phyloP scores from a whole-genome alignment of 2,329 filamentous ascomycete species.

The Sclerotinia subarctica region DNA sequence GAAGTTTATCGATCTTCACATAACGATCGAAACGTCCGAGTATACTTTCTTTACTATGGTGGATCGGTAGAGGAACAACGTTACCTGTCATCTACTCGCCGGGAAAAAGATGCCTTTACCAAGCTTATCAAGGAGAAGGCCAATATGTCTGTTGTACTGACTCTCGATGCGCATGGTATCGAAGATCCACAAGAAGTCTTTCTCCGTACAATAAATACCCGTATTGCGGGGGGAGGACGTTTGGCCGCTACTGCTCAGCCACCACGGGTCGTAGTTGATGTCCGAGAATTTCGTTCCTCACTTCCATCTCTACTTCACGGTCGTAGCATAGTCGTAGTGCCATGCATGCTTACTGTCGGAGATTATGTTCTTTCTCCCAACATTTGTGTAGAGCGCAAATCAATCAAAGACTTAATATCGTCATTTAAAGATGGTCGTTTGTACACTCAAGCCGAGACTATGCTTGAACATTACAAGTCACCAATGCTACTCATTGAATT shows the following conservation, averaged over 20 bases:
- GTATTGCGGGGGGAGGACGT: constrained; percentile 89
- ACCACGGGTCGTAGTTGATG: constrained; percentile 88
- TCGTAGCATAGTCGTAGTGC: constrained; percentile 81
- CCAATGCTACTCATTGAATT: constrained; percentile 97
- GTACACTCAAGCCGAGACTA: constrained; percentile 87
- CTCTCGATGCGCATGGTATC: constrained; percentile 62
- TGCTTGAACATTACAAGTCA: constrained; percentile 88
- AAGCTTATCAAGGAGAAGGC: constrained; percentile 92
- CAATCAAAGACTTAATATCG: constrained; percentile 82
- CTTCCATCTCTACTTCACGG: constrained; percentile 89
- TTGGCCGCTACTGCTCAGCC: constrained; percentile 80
- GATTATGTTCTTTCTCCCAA: constrained; percentile 91
- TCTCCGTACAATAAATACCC: constrained; percentile 90
- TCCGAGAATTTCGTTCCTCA: constrained; percentile 92
- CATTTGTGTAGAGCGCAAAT: constrained; percentile 94
- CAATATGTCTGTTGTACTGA: constrained; percentile 86
- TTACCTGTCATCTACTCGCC: constrained; percentile 83
- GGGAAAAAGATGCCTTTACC: constrained; percentile 95
- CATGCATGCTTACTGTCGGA: constrained; percentile 93
- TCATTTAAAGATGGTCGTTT: constrained; percentile 90
- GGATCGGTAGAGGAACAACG: constrained; percentile 93
- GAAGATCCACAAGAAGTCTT: constrained; percentile 89
- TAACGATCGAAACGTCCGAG: constrained; percentile 79
- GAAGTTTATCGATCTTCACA: constrained; percentile 97
- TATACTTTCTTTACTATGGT: constrained; percentile 96